Evolutionary conservation across 2,329 filamentous ascomycete species (phyloP).

Genomic region (Microcyclospora pomicola): DNA sequence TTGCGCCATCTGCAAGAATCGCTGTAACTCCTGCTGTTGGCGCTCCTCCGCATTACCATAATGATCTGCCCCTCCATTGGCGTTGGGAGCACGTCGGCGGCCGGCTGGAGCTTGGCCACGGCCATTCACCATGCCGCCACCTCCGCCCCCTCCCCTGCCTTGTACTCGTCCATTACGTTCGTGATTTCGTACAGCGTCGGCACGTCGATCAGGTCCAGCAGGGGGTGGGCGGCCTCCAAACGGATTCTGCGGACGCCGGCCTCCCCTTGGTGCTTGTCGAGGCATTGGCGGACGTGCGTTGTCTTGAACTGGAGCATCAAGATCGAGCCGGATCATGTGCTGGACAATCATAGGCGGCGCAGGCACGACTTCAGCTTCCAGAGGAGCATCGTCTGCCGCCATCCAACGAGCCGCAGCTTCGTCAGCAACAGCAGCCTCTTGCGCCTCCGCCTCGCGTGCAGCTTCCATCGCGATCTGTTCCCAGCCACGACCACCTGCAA

Average conservation of each 20-base stretch:
- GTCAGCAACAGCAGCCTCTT: slow-evolving; percentile 20
- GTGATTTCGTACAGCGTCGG: slow-evolving; percentile 8
- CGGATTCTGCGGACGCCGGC: not conserved
- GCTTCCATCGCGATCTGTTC: slow-evolving; percentile 28
- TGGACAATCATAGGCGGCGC: not conserved
- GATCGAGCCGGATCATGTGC: not conserved
- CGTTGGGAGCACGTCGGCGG: not conserved
- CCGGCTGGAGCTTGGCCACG: slow-evolving; percentile 4
- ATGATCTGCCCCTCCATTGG: not conserved
- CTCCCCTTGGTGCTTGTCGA: not conserved
- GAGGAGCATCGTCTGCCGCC: slow-evolving; percentile 6
- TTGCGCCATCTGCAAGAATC: slow-evolving; percentile 38
- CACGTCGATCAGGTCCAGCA: slow-evolving; percentile 6
- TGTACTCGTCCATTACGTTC: slow-evolving; percentile 8
- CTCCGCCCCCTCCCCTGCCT: slow-evolving; percentile 6
- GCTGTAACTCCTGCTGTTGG: slow-evolving; percentile 28
- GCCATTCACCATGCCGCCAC: not conserved
- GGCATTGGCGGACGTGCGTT: slow-evolving; percentile 1
- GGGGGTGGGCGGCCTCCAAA: not conserved
- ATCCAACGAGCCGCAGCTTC: slow-evolving; percentile 14
- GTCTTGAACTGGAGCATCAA: slow-evolving; percentile 4
- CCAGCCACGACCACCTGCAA: slow-evolving; percentile 29
- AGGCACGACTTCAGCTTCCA: not conserved
- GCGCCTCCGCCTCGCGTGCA: slow-evolving; percentile 19
- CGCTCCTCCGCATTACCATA: slow-evolving; percentile 10